These are phyloP conservation scores for Exophiala lecanii-corni DNA, from an alignment of 2,329 filamentous ascomycete species.

Conservation along the genomic window DNA sequence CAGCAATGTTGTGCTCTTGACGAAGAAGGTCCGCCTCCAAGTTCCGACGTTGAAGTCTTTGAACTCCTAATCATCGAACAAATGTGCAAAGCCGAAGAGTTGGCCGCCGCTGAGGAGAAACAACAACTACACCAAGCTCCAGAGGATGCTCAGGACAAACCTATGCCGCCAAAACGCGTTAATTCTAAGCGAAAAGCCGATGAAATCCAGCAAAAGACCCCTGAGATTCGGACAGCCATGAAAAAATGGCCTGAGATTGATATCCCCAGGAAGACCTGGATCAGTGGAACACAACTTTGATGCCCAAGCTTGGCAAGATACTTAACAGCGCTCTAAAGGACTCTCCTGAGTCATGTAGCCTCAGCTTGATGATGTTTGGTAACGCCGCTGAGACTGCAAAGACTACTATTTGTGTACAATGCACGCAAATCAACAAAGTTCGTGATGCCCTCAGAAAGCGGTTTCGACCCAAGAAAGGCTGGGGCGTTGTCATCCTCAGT, in stretches of 20 bases:
- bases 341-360: slow-evolving; percentile 57
- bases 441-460: slow-evolving; percentile 54
- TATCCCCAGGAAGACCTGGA: slow-evolving; percentile 51
- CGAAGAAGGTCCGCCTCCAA: slow-evolving; percentile 24
- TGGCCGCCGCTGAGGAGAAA: slow-evolving; percentile 10
- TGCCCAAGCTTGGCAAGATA: slow-evolving; percentile 55
- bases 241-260: slow-evolving; percentile 46
- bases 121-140: slow-evolving; percentile 3
- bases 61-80: slow-evolving; percentile 25
- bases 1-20: slow-evolving; percentile 26
- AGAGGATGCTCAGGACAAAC: slow-evolving; percentile 5
- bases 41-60: slow-evolving; percentile 26
- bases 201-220: slow-evolving; percentile 9
- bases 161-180: slow-evolving; percentile 11
- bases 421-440: slow-evolving; percentile 48
- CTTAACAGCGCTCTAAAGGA: slow-evolving; percentile 56
- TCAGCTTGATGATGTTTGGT: slow-evolving; percentile 57
- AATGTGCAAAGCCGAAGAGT: slow-evolving; percentile 23
- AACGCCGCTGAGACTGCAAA: slow-evolving; percentile 52
- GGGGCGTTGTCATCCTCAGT: slow-evolving; percentile 57
- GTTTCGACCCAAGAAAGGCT: slow-evolving; percentile 52
- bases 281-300: slow-evolving; percentile 55
- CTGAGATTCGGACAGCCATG: slow-evolving; percentile 27
- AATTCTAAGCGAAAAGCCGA: slow-evolving; percentile 19
- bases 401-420: slow-evolving; percentile 61